A percentile compares a stretch with the other conserved stretches of the same genome.
These are phyloP conservation scores for Pochonia chlamydosporia DNA, from an alignment of 2,329 filamentous ascomycete species.

Conservation along the genomic window DNA sequence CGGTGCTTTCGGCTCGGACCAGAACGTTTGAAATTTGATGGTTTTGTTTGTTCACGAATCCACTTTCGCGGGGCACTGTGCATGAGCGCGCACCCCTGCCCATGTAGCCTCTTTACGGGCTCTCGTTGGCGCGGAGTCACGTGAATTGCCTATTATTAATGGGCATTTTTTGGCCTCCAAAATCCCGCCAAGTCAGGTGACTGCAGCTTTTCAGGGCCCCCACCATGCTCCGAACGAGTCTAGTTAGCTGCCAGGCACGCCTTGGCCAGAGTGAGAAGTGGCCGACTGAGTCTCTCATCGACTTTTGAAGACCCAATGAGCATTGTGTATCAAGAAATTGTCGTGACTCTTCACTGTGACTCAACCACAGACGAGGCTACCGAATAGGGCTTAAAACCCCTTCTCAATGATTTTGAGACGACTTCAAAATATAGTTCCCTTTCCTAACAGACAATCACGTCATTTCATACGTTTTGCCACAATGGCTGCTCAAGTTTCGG, in stretches of 20 bases:
- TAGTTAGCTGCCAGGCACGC: neutral
- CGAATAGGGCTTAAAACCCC: neutral
- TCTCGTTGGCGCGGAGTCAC: slow-evolving; percentile 15
- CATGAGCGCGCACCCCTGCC: slow-evolving; percentile 4
- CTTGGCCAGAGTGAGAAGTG: neutral
- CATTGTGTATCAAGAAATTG: neutral
- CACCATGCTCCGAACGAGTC: neutral
- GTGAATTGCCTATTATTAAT: slow-evolving; percentile 12
- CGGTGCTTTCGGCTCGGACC: slow-evolving; percentile 2
- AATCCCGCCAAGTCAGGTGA: neutral
- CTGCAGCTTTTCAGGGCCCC: neutral
- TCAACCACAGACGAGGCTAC: neutral
- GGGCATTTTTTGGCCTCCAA: neutral
- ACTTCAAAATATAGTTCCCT: neutral
- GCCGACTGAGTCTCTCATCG: neutral
- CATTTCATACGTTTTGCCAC: slow-evolving; percentile 7
- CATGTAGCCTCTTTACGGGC: neutral
- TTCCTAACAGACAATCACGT: neutral
- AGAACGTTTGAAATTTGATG: neutral
- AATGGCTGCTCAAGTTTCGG: slow-evolving; percentile 21
- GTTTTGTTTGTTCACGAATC: neutral
- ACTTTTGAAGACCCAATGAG: neutral
- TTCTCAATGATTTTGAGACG: slow-evolving; percentile 5
- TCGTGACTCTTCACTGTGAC: neutral
- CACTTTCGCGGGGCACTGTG: slow-evolving; percentile 2